Conservation (phyloP, 495 filamentous ascomycete species). For the Oleoguttula mirabilis region DNA sequence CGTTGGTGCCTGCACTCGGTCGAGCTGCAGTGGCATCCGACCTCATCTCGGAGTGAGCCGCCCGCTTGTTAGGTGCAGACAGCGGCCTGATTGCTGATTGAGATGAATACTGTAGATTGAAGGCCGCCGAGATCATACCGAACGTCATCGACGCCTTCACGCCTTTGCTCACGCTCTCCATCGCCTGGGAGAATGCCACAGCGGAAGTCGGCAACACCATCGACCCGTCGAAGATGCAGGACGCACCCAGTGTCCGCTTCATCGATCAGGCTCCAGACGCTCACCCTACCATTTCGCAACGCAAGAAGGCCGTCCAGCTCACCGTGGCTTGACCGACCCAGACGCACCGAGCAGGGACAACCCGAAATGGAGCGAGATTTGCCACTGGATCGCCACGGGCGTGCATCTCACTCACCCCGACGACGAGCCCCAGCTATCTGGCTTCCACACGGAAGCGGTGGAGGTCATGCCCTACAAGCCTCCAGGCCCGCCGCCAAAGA, state of each 20-base stretch:
- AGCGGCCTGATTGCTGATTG: background rate
- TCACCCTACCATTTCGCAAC: background rate
- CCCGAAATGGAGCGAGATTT: slow-evolving; percentile 58
- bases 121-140: slow-evolving; percentile 49
- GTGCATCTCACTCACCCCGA: slow-evolving; percentile 23
- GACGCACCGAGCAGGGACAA: slow-evolving; percentile 55
- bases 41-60: too few species aligned
- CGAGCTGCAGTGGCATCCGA: too few species aligned
- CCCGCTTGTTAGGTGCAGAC: background rate
- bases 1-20: too few species aligned
- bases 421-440: background rate
- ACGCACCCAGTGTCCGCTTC: slow-evolving; percentile 38
- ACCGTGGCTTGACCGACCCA: slow-evolving; percentile 52
- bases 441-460: slow-evolving; percentile 13
- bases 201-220: slow-evolving; percentile 51
- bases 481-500: slow-evolving; percentile 51
- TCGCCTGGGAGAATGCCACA: slow-evolving; percentile 38
- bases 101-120: slow-evolving; percentile 31
- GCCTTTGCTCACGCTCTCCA: slow-evolving; percentile 40
- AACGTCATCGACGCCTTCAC: slow-evolving; percentile 55
- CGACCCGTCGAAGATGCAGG: slow-evolving; percentile 38
- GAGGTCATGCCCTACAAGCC: slow-evolving; percentile 47
- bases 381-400: slow-evolving; percentile 54
- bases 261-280: slow-evolving; percentile 10
- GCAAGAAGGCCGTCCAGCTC: slow-evolving; percentile 22